Percentiles rank a stretch among this genome's conserved stretches.
Evolutionary conservation across 139 green algal species (phyloP).

Genomic region (Desmodesmus armatus): DNA sequence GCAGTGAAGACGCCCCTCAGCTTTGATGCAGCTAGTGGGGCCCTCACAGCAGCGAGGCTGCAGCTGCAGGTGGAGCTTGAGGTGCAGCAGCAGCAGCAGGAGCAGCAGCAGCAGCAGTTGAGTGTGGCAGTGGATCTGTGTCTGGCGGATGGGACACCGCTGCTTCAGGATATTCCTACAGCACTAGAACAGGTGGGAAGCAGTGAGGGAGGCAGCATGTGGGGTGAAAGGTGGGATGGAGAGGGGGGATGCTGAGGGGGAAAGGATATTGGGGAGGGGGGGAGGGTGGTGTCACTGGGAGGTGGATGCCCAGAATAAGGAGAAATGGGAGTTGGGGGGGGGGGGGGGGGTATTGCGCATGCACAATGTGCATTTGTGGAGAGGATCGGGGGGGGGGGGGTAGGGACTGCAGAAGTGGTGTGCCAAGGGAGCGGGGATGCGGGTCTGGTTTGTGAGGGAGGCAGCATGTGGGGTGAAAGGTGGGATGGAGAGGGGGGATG

Average conservation of each 20-base stretch:
- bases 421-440: background rate
- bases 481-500: too few relatives aligned
- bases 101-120: background rate
- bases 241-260: too few relatives aligned
- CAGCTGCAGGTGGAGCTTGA: background rate
- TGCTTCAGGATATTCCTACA: background rate
- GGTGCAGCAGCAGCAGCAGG: background rate
- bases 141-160: conserved; percentile 10
- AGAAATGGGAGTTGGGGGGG: too few relatives aligned
- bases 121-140: conserved; percentile 1
- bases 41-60: background rate
- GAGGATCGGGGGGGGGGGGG: too few relatives aligned
- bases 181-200: background rate
- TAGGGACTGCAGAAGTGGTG: too few relatives aligned
- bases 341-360: too few relatives aligned
- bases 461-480: background rate
- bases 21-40: conserved; percentile 24
- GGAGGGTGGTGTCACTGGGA: too few relatives aligned
- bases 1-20: conserved; percentile 40
- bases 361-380: too few relatives aligned
- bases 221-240: too few relatives aligned
- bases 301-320: too few relatives aligned
- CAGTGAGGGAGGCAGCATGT: background rate
- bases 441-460: too few relatives aligned
- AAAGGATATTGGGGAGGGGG: too few relatives aligned